Percentiles rank a stretch among this genome's conserved stretches.
phyloP scores from a whole-genome alignment of 371 early-diverging fungal genomes.

The Nosema granulosis region DNA sequence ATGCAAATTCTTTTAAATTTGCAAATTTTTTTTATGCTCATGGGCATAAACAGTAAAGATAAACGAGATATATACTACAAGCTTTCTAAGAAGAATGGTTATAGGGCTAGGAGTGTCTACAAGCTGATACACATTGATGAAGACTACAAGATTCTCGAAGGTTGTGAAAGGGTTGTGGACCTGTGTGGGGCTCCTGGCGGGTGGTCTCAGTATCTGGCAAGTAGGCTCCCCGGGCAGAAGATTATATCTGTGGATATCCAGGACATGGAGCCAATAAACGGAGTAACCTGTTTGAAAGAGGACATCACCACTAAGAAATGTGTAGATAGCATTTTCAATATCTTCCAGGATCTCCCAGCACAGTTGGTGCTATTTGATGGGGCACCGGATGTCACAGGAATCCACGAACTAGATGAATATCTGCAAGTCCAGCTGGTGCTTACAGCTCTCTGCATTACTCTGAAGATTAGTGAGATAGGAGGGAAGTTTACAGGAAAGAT shows the following conservation, averaged over 20 bases:
- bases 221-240: not conserved
- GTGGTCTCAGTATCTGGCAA: constrained; percentile 62
- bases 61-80: constrained; percentile 85
- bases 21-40: no score
- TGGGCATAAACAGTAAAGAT: constrained; percentile 81
- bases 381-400: constrained; percentile 94
- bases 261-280: constrained; percentile 88
- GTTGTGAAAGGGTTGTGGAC: constrained; percentile 51
- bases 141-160: constrained; percentile 47
- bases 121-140: constrained; percentile 63
- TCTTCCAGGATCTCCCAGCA: constrained; percentile 78
- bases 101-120: constrained; percentile 66
- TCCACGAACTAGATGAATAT: constrained; percentile 96
- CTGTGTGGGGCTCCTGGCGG: constrained; percentile 67
- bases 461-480: constrained; percentile 76
- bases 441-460: constrained; percentile 84
- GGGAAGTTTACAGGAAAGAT: constrained; percentile 91
- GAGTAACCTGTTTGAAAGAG: constrained; percentile 85
- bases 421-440: constrained; percentile 86
- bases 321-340: constrained; percentile 76
- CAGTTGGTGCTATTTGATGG: constrained; percentile 93
- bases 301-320: constrained; percentile 92
- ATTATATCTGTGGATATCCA: constrained; percentile 95
- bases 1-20: not conserved
- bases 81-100: constrained; percentile 58